A percentile compares a stretch with the other conserved stretches of the same genome.
Evolutionary conservation across 352 stramenopile genomes (phyloP).

Genomic region (Lagenidium giganteum): DNA sequence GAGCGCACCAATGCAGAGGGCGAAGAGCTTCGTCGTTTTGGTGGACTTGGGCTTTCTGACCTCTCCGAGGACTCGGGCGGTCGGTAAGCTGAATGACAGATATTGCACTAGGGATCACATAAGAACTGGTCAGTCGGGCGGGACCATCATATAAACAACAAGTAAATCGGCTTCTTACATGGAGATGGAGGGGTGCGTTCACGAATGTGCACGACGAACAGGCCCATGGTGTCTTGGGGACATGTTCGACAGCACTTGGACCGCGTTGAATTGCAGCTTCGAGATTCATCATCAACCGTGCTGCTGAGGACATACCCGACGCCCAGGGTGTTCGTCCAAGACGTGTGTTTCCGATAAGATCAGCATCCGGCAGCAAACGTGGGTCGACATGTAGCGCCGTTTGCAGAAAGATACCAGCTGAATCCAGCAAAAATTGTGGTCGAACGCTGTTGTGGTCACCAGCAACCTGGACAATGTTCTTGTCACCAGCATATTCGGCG

Average conservation of each 20-base stretch:
- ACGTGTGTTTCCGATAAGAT: conserved; percentile 13
- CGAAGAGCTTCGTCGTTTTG: conserved; percentile 18
- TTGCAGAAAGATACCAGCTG: conserved; percentile 95
- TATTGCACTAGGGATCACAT: conserved; percentile 17
- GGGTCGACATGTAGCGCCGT: conserved; percentile 83
- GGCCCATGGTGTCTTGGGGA: conserved; percentile 45
- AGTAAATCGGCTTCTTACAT: conserved; percentile 30
- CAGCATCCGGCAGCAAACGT: conserved; percentile 26
- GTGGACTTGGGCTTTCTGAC: conserved; percentile 1
- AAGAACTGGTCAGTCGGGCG: not conserved
- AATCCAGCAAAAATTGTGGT: conserved; percentile 95
- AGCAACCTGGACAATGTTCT: conserved; percentile 97
- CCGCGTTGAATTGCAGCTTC: conserved; percentile 40
- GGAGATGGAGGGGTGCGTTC: conserved; percentile 43
- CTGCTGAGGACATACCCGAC: conserved; percentile 28
- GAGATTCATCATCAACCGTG: conserved; percentile 44
- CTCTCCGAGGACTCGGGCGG: not conserved
- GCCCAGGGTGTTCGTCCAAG: conserved; percentile 35
- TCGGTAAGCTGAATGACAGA: conserved; percentile 17
- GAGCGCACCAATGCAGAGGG: conserved; percentile 4
- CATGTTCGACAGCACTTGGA: conserved; percentile 24
- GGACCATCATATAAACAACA: not conserved
- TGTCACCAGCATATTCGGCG: conserved; percentile 94
- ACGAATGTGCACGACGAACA: conserved; percentile 66
- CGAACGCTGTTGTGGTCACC: conserved; percentile 97